Percentiles rank a stretch among this genome's conserved stretches.
These are phyloP conservation scores for Trichoderma polysporum DNA, from an alignment of 2,329 filamentous ascomycete species.

Conservation along the genomic window DNA sequence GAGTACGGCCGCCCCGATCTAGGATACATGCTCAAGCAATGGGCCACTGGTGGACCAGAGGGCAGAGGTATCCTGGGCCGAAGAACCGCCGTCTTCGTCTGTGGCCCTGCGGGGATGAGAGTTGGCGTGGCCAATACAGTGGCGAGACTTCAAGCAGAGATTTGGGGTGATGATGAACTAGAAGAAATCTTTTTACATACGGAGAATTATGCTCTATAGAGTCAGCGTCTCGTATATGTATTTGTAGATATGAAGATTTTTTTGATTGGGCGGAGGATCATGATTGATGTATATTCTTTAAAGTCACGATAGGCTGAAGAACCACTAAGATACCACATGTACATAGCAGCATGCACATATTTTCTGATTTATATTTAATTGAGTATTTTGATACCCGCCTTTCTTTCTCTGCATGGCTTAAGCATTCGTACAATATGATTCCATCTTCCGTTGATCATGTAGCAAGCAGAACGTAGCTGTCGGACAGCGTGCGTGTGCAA, in stretches of 20 bases:
- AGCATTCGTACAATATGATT: too few relatives aligned
- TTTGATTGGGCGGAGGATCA: neutral
- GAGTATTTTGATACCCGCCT: neutral
- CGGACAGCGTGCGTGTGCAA: too few relatives aligned
- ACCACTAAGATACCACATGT: conserved; percentile 21
- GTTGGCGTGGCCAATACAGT: conserved; percentile 85
- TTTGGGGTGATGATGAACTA: conserved; percentile 73
- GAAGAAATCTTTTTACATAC: conserved; percentile 95
- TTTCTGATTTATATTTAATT: neutral
- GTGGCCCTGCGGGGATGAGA: conserved; percentile 83
- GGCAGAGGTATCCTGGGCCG: conserved; percentile 71
- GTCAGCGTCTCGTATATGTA: neutral
- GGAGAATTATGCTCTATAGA: conserved; percentile 85
- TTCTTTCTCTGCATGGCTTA: neutral
- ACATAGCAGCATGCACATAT: conserved; percentile 10
- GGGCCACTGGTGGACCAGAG: conserved; percentile 69
- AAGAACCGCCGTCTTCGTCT: conserved; percentile 87
- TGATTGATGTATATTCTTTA: conserved; percentile 19
- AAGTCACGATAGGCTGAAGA: conserved; percentile 11
- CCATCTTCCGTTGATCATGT: too few relatives aligned
- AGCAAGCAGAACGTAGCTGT: too few relatives aligned
- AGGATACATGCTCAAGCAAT: conserved; percentile 79
- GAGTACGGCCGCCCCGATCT: conserved; percentile 91
- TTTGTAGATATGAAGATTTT: conserved; percentile 10
- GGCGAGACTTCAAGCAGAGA: conserved; percentile 75